Base-by-base conservation (phyloP, 2,329 filamentous ascomycete species). In the Fusarium kyushuense region DNA sequence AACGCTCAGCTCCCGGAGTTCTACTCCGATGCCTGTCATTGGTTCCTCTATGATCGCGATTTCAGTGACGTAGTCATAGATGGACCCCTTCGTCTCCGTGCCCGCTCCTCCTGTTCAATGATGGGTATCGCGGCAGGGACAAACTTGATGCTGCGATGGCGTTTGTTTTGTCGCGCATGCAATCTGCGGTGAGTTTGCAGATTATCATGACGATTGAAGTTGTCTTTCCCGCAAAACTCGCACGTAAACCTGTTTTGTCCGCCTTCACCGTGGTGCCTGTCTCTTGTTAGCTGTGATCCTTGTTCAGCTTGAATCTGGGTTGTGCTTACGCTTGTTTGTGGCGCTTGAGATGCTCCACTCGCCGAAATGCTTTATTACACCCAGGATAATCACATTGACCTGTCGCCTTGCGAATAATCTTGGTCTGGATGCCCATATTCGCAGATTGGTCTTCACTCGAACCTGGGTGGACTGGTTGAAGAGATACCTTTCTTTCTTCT, bases 261-360 rank as follows among this genome's bases (percentile, higher is more conserved):
- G 2, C 78, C 78, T 51, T 79, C 78, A n/a, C 77, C 77, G 25
- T 80, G 78, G 38, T 74, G 76, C 32, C 77, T 58, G 12, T 32
- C 9, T 45, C 14, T 29, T 17, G 36, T 61, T 17, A 66, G 56
- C 13, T 23, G 19, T 29, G 11, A 29, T 29, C 27, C 27, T 29
- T 29, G 27, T 29, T 10, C 27, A 11, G 27, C 11, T 4, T 6
- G 8, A 40, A 4, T 16, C 6, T 7, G 10, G 25, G 6, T 41
- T 33, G 25, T 21, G 80, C 83, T 77, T 71, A 87, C 84, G 82
- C 82, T 51, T 80, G 79, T 47, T 82, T 79, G 69, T 87, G 85
- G 23, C 85, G 80, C 76, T 87, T 87, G 19, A 87, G 76, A 63
- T 87, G 85, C 73, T 87, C 85, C 27, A 81, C 82, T 48, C 85